A percentile compares a stretch with the other conserved stretches of the same genome.
These are phyloP conservation scores for Corymbia maculata DNA, from an alignment of 345 rosid genomes.

Conservation along the genomic window DNA sequence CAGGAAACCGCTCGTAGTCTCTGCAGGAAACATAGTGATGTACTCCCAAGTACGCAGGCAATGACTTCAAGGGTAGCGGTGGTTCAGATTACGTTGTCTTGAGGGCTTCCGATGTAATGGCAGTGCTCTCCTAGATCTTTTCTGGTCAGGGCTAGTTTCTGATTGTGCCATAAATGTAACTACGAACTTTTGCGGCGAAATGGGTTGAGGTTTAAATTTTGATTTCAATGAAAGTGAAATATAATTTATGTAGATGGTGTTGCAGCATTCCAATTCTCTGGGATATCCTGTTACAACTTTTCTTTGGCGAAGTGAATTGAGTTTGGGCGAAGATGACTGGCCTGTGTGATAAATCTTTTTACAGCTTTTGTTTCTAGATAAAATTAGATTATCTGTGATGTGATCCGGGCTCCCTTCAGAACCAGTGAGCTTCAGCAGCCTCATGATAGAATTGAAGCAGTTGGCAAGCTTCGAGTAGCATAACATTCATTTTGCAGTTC, in stretches of 20 bases:
- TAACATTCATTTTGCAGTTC: background rate
- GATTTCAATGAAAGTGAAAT: background rate
- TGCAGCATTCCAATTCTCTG: background rate
- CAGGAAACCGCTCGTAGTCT: conserved; percentile 30
- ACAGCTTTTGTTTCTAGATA: too few relatives aligned
- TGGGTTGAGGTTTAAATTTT: background rate
- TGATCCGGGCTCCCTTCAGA: too few relatives aligned
- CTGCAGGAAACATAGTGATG: conserved; percentile 68
- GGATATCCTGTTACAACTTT: background rate
- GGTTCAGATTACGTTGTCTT: conserved; percentile 76
- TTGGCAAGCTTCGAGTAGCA: too few relatives aligned
- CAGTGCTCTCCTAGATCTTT: conserved; percentile 67
- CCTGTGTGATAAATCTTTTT: background rate
- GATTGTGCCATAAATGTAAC: background rate
- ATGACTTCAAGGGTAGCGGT: conserved; percentile 74
- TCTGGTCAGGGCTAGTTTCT: background rate
- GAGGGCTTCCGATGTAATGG: conserved; percentile 85
- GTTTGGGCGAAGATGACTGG: background rate
- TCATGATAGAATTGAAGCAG: too few relatives aligned
- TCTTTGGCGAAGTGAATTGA: background rate
- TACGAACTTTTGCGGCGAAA: background rate
- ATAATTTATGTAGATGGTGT: background rate
- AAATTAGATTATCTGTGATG: too few relatives aligned
- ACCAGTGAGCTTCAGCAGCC: too few relatives aligned
- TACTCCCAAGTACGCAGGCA: conserved; percentile 92